Evolutionary conservation across 371 early-diverging fungal genomes (phyloP), one percentile per base, ranked within the genome.

Genomic region (Rhizomucor pusillus): DNA sequence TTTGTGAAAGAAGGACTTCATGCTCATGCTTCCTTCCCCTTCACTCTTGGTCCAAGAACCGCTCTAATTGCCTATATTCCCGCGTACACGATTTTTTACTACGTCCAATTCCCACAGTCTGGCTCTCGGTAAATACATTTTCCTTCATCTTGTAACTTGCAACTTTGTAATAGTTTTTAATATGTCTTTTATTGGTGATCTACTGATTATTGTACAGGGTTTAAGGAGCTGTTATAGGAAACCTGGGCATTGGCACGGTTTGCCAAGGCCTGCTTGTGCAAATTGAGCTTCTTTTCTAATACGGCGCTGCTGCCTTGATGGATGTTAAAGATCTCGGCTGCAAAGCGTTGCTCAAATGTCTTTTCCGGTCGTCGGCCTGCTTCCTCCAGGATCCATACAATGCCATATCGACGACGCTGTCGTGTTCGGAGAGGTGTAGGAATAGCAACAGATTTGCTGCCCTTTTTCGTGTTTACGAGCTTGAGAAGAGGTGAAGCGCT

Each of bases 321-420:
- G 33, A 97, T 84, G 16, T 90, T 88, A 63, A 88, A 70, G 16
- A 97, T 65, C 62, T 97, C 95, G 25, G 75, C 83, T 20, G 89
- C 92, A 59, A 97, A 71, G 12, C 93, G 69, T 58, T 86, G 79
- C 49, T 81, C 82, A 66, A 92, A 88, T 37, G 70, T 57, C 57
- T 78, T 81, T 56, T 84, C 87, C 13, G 59, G 72, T 45, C 90
- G 76, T 54, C 79, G 86, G 11, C 75, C 67, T 0, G 90, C 85
- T 14, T 91, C 89, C 24, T 92, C 89, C 50, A 90, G 56, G 48
- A 94, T 89, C 97, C 95, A 97, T 50, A 89, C 75, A 52, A 95
- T 91, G 16, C 88, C 97, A 36, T 81, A 83, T 50, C 94, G 84
- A 46, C 84, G 71, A 41, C 93, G 76, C 70, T 93, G 91, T 34